Percentiles rank a stretch among this genome's conserved stretches.
These are phyloP conservation scores for Tulasnella sp. DNA, from an alignment of 768 basidiomycete species.

Conservation along the genomic window DNA sequence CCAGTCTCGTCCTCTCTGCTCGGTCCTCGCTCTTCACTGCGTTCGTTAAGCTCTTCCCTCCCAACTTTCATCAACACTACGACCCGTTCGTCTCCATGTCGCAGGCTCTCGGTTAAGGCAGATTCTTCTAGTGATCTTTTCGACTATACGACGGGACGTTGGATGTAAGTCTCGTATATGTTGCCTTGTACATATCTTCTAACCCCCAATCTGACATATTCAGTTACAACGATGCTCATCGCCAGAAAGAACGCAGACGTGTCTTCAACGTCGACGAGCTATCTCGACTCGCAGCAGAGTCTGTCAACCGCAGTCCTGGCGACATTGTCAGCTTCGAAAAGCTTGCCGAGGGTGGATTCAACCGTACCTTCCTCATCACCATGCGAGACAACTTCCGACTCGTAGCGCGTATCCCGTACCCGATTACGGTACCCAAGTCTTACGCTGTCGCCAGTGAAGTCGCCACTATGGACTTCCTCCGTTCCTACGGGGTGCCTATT, in stretches of 20 bases:
- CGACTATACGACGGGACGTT: too few species aligned
- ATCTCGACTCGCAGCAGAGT: slow-evolving; percentile 36
- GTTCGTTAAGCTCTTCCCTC: too few species aligned
- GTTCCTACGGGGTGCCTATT: slow-evolving; percentile 23
- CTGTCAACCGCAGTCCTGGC: slow-evolving; percentile 27
- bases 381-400: slow-evolving; percentile 19
- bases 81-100: too few species aligned
- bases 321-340: slow-evolving; percentile 31
- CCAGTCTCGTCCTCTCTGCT: too few species aligned
- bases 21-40: too few species aligned
- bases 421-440: slow-evolving; percentile 20
- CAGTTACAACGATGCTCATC: slow-evolving; percentile 27
- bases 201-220: slow-evolving; percentile 10
- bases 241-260: slow-evolving; percentile 34
- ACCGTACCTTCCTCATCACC: slow-evolving; percentile 25
- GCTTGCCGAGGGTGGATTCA: slow-evolving; percentile 34
- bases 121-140: too few species aligned
- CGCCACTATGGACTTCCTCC: slow-evolving; percentile 23
- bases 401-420: slow-evolving; percentile 26
- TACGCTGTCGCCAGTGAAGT: slow-evolving; percentile 25
- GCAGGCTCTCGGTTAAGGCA: too few species aligned
- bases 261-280: slow-evolving; percentile 34
- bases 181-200: slow-evolving; percentile 17
- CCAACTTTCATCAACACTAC: too few species aligned
- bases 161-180: slow-evolving; percentile 19